Evolutionary conservation across 768 basidiomycete genomes (phyloP).

Genomic region (Boletus rubescentipes): DNA sequence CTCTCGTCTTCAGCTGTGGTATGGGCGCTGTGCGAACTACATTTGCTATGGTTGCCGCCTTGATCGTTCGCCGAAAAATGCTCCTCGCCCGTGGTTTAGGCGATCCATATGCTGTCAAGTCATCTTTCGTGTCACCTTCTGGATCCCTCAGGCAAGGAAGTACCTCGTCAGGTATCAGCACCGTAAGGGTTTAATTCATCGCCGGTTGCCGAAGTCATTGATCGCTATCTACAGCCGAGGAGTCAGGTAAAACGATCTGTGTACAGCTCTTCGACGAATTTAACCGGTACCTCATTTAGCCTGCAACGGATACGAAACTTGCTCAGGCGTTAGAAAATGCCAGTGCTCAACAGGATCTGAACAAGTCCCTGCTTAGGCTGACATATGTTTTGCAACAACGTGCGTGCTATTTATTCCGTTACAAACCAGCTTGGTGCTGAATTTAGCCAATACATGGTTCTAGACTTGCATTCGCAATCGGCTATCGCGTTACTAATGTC

Average conservation of each 20-base stretch:
- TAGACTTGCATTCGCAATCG: slow-evolving; percentile 73
- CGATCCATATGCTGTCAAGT: slow-evolving; percentile 71
- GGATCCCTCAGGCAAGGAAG: slow-evolving; percentile 15
- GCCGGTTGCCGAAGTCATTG: background rate
- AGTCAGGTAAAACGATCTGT: slow-evolving; percentile 26
- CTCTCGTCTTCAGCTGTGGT: slow-evolving; percentile 92
- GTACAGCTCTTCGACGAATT: background rate
- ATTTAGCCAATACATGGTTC: background rate
- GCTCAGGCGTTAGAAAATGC: slow-evolving; percentile 70
- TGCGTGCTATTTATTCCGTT: slow-evolving; percentile 31
- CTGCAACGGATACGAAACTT: slow-evolving; percentile 57
- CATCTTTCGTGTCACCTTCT: slow-evolving; percentile 14
- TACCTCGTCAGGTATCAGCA: slow-evolving; percentile 42
- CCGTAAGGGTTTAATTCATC: slow-evolving; percentile 37
- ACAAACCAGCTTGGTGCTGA: background rate
- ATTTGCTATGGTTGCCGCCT: slow-evolving; percentile 95
- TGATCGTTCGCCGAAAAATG: slow-evolving; percentile 80
- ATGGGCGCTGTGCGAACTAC: slow-evolving; percentile 97
- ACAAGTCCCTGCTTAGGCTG: slow-evolving; percentile 69
- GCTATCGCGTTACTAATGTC: slow-evolving; percentile 83
- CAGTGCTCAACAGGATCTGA: slow-evolving; percentile 77
- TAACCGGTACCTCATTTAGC: slow-evolving; percentile 19
- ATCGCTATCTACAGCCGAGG: slow-evolving; percentile 19
- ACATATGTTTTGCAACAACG: slow-evolving; percentile 82
- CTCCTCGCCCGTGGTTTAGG: slow-evolving; percentile 57